Base-by-base conservation (phyloP, 805 yeast species). In the Yarrowia sp. region DNA sequence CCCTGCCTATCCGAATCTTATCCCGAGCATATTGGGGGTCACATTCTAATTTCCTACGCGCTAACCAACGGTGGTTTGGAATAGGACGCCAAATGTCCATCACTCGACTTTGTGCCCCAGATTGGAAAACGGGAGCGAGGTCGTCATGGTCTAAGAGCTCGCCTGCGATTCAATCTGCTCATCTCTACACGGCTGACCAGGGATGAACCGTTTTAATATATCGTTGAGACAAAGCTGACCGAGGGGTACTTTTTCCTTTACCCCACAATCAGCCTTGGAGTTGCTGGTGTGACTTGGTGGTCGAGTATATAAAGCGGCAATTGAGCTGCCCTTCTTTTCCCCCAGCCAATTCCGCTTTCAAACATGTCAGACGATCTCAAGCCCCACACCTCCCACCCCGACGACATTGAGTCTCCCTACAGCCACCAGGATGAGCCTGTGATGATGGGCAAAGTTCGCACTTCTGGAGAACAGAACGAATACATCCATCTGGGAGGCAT, bases 401-500 rank as follows among this genome's bases (percentile, higher is more conserved):
- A 18, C 2, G 49, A 38, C 13, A 24, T 38, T 22, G 39, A 35
- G 24, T 8, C 24, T 5, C 49, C 49, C 12, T 0, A 10, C 3
- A 18, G 56, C 63, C 55, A 41, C 60, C 36, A 65, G 66, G 38
- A 64, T 25, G 53, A 31, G 9, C 53, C 35, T 8, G 53, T 14
- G 1, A 27, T 19, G 4, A 13, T 46, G 3, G 53, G 53, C 7
- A 25, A 69, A 56, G 69, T 77, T 19, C 70, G 66, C 59, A 74
- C 77, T 3, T 65, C 73, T 6, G 81, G 80, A 22, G 75, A 71
- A 4, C 86, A 84, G 66, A 84, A 84, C 46, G 86, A 84, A 39
- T 84, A 80, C 69, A 77, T 88, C 62, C 82, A 76, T 63, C 79
- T 88, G 63, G 94, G 93, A 2, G 80, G 84, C 66, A 84, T 85